Evolutionary conservation across 768 basidiomycete species (phyloP).

Genomic region (Clavaria fumosa): DNA sequence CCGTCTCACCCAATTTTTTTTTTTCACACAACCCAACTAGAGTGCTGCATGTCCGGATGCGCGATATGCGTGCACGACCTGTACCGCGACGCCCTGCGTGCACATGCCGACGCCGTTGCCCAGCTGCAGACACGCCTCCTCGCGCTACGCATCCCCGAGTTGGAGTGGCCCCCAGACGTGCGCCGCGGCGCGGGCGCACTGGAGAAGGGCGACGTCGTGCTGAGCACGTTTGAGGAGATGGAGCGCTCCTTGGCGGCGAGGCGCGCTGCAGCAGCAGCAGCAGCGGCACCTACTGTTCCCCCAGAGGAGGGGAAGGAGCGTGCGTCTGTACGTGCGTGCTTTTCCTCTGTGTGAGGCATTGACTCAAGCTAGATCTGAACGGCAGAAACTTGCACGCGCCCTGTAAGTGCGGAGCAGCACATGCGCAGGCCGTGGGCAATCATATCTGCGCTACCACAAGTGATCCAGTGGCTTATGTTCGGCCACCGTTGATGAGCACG

Average conservation of each 20-base stretch:
- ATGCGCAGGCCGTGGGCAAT: no score
- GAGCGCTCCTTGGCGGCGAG: conserved; percentile 35
- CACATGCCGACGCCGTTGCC: conserved; percentile 41
- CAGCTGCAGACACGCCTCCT: conserved; percentile 35
- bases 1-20: conserved; percentile 4
- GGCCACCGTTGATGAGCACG: no score
- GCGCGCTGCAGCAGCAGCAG: no score
- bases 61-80: conserved; percentile 85
- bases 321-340: no score
- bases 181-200: conserved; percentile 12
- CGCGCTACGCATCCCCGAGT: conserved; percentile 32
- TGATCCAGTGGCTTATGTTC: no score
- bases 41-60: conserved; percentile 93
- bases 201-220: conserved; percentile 22
- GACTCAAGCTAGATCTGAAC: no score
- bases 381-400: no score
- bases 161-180: conserved; percentile 51
- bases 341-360: no score
- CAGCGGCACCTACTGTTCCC: no score
- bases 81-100: conserved; percentile 57
- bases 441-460: no score
- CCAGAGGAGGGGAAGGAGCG: no score
- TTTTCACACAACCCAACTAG: conserved; percentile 21
- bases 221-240: conserved; percentile 60
- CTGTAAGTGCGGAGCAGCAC: no score